These are phyloP conservation scores for Juncus inflexus DNA, from an alignment of 176 grass and related monocot species.

Conservation along the genomic window DNA sequence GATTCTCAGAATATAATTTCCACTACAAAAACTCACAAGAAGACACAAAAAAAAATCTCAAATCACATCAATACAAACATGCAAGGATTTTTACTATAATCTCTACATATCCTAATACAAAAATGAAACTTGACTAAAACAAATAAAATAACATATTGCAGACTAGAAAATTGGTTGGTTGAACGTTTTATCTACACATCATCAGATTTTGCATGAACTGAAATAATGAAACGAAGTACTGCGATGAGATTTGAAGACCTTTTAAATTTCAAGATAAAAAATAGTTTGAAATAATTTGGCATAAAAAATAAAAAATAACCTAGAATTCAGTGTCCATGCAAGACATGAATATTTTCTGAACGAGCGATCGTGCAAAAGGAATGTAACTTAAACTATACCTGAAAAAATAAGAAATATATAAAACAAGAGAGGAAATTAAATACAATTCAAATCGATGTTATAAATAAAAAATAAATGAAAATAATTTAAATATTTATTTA, in stretches of 20 bases:
- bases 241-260: too few species aligned
- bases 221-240: constrained; percentile 15
- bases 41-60: too few species aligned
- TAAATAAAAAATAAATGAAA: constrained; percentile 13
- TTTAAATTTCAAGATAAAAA: constrained; percentile 7
- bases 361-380: constrained; percentile 89
- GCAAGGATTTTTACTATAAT: too few species aligned
- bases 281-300: not conserved
- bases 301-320: constrained; percentile 27
- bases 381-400: constrained; percentile 99
- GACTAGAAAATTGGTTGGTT: not conserved
- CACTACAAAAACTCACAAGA: too few species aligned
- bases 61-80: not conserved
- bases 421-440: not conserved
- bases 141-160: constrained; percentile 10
- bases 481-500: constrained; percentile 33
- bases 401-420: constrained; percentile 26
- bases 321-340: constrained; percentile 98
- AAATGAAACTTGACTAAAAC: not conserved
- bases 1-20: not conserved
- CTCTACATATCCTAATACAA: too few species aligned
- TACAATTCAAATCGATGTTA: not conserved
- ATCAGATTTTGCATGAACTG: not conserved
- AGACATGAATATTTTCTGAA: constrained; percentile 76
- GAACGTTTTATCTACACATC: not conserved